Evolutionary conservation across 345 rosid genomes (phyloP).

Genomic region (Rhizophora apiculata): DNA sequence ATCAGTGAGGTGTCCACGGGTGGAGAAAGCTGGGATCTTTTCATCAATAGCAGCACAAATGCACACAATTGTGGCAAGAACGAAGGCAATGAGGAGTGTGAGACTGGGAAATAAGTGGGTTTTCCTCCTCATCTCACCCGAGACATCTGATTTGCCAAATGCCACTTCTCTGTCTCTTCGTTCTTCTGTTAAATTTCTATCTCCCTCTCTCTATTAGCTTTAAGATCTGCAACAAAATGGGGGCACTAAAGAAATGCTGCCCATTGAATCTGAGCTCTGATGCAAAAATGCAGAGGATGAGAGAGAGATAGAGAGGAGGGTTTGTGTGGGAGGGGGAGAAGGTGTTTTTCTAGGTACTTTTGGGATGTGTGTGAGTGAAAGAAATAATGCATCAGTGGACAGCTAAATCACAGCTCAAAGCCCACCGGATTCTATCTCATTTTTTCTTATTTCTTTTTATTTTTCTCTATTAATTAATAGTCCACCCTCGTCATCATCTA

Average conservation of each 20-base stretch:
- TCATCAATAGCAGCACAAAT: conserved; percentile 26
- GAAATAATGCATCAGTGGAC: conserved; percentile 45
- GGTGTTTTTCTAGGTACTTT: conserved; percentile 38
- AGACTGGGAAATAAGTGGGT: conserved; percentile 25
- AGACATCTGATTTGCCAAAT: conserved; percentile 52
- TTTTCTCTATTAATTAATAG: neutral
- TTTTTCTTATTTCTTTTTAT: neutral
- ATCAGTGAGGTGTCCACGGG: conserved; percentile 53
- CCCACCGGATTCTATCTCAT: conserved; percentile 49
- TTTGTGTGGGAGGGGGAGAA: neutral
- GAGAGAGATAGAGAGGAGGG: conserved; percentile 1
- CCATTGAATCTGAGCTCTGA: conserved; percentile 18
- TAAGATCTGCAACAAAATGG: conserved; percentile 5
- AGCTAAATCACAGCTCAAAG: conserved; percentile 92
- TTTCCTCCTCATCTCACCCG: conserved; percentile 74
- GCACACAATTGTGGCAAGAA: conserved; percentile 5
- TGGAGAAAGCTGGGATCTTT: conserved; percentile 23
- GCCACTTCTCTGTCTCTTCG: conserved; percentile 16
- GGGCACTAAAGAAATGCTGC: neutral
- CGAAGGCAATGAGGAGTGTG: conserved; percentile 20
- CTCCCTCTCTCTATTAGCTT: neutral
- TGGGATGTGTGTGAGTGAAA: conserved; percentile 29
- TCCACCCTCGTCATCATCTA: neutral
- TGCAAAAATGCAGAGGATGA: conserved; percentile 6
- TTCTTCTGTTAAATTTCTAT: neutral